Percentiles rank a stretch among this genome's conserved stretches.
These are phyloP conservation scores for Termitomyces sp. DNA, from an alignment of 768 basidiomycete species.

Conservation along the genomic window DNA sequence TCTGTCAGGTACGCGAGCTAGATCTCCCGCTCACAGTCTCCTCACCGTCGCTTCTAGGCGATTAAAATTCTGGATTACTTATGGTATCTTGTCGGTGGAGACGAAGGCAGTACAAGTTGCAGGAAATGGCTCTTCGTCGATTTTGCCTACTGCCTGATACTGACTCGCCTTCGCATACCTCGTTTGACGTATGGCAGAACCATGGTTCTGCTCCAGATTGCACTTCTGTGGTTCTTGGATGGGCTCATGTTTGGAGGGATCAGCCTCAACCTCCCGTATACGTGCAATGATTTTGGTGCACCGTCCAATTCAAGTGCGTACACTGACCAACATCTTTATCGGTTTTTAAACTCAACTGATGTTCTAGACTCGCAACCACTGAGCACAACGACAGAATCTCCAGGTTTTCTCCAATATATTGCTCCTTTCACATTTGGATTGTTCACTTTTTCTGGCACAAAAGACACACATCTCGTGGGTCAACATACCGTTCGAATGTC, in stretches of 20 bases:
- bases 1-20: slow-evolving; percentile 58
- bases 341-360: background rate
- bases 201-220: slow-evolving; percentile 57
- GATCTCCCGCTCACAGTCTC: background rate
- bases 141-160: slow-evolving; percentile 48
- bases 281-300: background rate
- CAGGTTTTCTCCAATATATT: slow-evolving; percentile 43
- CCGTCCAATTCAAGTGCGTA: slow-evolving; percentile 25
- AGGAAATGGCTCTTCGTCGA: slow-evolving; percentile 74
- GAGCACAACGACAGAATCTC: slow-evolving; percentile 37
- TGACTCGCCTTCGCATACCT: slow-evolving; percentile 68
- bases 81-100: slow-evolving; percentile 43
- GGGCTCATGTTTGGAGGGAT: slow-evolving; percentile 71
- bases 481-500: slow-evolving; percentile 91
- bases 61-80: slow-evolving; percentile 72
- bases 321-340: background rate
- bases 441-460: slow-evolving; percentile 32
- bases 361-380: slow-evolving; percentile 27
- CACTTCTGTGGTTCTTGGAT: slow-evolving; percentile 56
- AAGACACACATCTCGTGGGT: slow-evolving; percentile 66
- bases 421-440: slow-evolving; percentile 46
- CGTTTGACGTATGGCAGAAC: slow-evolving; percentile 63
- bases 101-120: slow-evolving; percentile 37
- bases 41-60: slow-evolving; percentile 37
- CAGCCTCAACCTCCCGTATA: slow-evolving; percentile 37